Evolutionary conservation across 768 basidiomycete species (phyloP).

Genomic region (Neoboletus subvelutipes): DNA sequence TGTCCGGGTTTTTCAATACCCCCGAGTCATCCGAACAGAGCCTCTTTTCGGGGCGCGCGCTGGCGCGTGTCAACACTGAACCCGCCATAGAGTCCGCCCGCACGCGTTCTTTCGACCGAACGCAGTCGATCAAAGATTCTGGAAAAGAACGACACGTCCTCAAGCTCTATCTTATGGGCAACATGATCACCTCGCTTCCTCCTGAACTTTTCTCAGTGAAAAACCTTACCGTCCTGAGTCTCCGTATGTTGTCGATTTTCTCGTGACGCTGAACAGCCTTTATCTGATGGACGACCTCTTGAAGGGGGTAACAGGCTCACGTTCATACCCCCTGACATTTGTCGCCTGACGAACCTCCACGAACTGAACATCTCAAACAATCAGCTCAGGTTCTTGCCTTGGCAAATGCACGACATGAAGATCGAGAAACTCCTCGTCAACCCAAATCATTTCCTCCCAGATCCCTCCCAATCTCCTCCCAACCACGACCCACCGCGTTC

Average conservation of each 20-base stretch:
- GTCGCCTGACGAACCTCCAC: slow-evolving; percentile 48
- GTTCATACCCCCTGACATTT: slow-evolving; percentile 63
- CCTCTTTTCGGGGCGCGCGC: slow-evolving; percentile 23
- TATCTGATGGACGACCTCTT: neutral
- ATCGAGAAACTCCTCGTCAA: slow-evolving; percentile 46
- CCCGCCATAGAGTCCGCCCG: slow-evolving; percentile 26
- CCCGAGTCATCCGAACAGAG: slow-evolving; percentile 36
- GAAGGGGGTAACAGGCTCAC: slow-evolving; percentile 58
- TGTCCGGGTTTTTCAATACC: slow-evolving; percentile 47
- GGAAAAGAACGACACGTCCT: slow-evolving; percentile 50
- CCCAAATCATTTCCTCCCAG: slow-evolving; percentile 59
- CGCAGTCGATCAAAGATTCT: slow-evolving; percentile 28
- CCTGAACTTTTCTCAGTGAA: slow-evolving; percentile 54
- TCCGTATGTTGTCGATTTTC: slow-evolving; percentile 47
- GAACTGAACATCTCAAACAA: slow-evolving; percentile 66
- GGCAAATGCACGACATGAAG: slow-evolving; percentile 62
- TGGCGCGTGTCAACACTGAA: slow-evolving; percentile 38
- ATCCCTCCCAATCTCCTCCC: slow-evolving; percentile 25
- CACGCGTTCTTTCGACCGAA: slow-evolving; percentile 26
- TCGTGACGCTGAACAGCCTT: neutral
- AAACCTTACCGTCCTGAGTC: slow-evolving; percentile 58
- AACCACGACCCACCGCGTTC: neutral
- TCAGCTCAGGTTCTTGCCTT: slow-evolving; percentile 55
- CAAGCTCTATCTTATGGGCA: slow-evolving; percentile 55
- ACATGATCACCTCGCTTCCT: slow-evolving; percentile 55